These are phyloP conservation scores for Agaricus subrufescens DNA, from an alignment of 768 basidiomycete species.

Conservation along the genomic window DNA sequence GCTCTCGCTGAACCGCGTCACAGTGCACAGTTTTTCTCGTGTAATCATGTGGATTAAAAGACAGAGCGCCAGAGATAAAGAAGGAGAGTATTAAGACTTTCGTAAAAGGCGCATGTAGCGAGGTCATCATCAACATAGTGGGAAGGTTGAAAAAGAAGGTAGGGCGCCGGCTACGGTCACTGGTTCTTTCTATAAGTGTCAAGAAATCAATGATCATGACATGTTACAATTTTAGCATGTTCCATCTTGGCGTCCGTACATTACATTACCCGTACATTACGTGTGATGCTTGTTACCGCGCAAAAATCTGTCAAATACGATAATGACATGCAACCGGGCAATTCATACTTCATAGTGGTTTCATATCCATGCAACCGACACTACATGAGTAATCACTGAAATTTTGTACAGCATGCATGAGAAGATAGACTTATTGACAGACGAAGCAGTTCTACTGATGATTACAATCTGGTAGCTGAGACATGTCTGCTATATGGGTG, in stretches of 20 bases:
- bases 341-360: no score
- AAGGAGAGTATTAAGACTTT: not conserved
- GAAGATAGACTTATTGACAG: not conserved
- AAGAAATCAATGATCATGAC: not conserved
- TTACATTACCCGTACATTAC: no score
- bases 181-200: no score
- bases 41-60: constrained; percentile 34
- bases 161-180: no score
- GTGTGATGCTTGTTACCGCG: no score
- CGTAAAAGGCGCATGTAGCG: not conserved
- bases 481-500: not conserved
- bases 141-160: no score
- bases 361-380: no score
- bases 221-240: not conserved
- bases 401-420: not conserved
- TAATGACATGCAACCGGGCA: no score
- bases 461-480: constrained; percentile 10
- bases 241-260: no score
- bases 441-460: not conserved
- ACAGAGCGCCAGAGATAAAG: not conserved
- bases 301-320: no score
- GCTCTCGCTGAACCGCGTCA: constrained; percentile 33
- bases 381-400: no score
- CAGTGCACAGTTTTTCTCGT: constrained; percentile 31
- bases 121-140: not conserved